Evolutionary conservation across 2,329 filamentous ascomycete genomes (phyloP).

Genomic region (Cladophialophora immunda): DNA sequence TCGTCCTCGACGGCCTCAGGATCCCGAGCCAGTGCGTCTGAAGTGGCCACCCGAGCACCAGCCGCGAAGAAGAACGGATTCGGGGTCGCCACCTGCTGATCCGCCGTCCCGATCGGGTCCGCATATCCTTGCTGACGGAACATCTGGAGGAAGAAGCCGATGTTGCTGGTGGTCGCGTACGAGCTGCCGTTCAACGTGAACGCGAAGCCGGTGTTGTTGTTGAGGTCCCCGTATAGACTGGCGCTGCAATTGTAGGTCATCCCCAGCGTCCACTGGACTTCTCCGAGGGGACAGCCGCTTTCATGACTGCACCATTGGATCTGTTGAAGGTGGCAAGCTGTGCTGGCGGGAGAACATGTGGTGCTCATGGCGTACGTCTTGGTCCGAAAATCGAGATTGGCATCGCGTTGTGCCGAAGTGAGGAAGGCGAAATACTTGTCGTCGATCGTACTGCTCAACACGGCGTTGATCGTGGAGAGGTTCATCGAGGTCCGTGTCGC

Average conservation of each 20-base stretch:
- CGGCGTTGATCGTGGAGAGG: constrained; percentile 9
- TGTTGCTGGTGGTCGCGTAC: constrained; percentile 8
- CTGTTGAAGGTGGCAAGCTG: constrained; percentile 33
- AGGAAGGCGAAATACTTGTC: constrained; percentile 27
- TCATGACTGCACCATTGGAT: background rate
- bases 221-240: constrained; percentile 10
- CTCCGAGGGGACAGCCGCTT: constrained; percentile 1
- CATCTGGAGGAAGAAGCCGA: constrained; percentile 15
- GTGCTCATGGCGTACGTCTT: constrained; percentile 36
- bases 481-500: constrained; percentile 15
- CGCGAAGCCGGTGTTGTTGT: constrained; percentile 3
- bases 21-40: background rate
- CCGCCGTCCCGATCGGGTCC: background rate
- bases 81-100: background rate
- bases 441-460: constrained; percentile 5
- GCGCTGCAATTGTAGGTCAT: constrained; percentile 10
- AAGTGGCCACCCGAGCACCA: background rate
- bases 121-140: background rate
- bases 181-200: background rate
- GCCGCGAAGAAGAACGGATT: constrained; percentile 9
- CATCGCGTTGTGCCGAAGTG: constrained; percentile 16
- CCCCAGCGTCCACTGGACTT: background rate
- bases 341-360: constrained; percentile 35
- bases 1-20: constrained; percentile 2
- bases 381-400: constrained; percentile 37